Evolutionary conservation across 176 grass and related monocot species (phyloP), one percentile per base, ranked within the genome.

Genomic region (Zoysia japonica): DNA sequence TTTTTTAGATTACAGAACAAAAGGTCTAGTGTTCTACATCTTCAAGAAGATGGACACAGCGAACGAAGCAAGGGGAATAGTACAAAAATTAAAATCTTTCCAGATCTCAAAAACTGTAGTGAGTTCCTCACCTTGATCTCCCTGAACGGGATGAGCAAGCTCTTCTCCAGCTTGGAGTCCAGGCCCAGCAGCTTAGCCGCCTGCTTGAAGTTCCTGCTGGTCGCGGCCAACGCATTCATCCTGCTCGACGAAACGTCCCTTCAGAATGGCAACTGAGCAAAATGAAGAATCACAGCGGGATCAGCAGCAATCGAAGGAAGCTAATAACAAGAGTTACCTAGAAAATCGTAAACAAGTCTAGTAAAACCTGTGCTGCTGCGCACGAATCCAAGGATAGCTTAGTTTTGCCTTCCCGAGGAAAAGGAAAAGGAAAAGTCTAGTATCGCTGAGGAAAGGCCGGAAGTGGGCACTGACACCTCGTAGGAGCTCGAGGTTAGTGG

Each of bases 121-220:
- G n/a, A 57, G 7, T 15, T 69, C 70, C 36, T 75, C 81, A 91
- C 92, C 89, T 92, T 94, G 81, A 94, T 94, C 87, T 94, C 92
- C 77, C 92, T 89, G 84, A 94, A 94, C 9, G 92, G 92, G 61
- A 94, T 94, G 54, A 94, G 87, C 81, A 94, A 53, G 83, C 92
- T 94, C 84, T 85, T 94, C 65, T 94, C 89, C 2, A 92, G 82
- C 86, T 92, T 94, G 61, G 92, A 89, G 85, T 94, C 92, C 9
- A 94, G 80, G 7, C 87, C 87, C 81, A 94, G 79, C 61, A 94
- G 70, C 82, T 92, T 94, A 81, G 89, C 92, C 61, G 89, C 87
- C 53, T 85, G 87, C 84, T 83, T 89, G 92, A 94, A 94, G 76
- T 94, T 92, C 67, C 89, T 83, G 83, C 87, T 94, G 35, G 92